Evolutionary conservation across 148 eudicot genomes (phyloP), one percentile per base, ranked within the genome.

Genomic region (Rhododendron henanense): DNA sequence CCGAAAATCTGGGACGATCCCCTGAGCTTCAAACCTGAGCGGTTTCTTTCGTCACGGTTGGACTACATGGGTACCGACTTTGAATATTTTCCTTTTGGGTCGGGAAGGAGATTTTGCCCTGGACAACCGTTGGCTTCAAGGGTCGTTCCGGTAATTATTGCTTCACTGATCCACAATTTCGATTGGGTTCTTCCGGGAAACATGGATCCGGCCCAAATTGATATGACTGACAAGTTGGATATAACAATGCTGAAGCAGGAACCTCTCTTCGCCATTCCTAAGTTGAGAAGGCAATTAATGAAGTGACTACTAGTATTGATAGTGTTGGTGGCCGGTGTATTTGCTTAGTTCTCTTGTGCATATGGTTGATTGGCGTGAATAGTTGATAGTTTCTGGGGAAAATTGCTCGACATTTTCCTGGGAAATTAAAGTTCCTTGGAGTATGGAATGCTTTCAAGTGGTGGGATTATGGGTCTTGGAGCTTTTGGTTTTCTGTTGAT

Each of bases 61-160:
- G 86, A 75, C 53, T 84, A 75, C 59, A 84, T 48, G 55, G 86
- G 86, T 9, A 33, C 57, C 7, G 81, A 84, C 77, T 84, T 75
- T 13, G 61, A 74, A 28, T 84, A 31, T 35, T 48, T 84, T 33
- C 86, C 86, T 5, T 74, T 73, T 23, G 85, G 85, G 31, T 53
- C 79, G 10, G 85, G 86, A 45, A 74, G 86, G 61, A 33, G 86
- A 61, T 50, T 71, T 31, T 84, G 85, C 35, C 79, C 85, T 39
- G 79, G 85, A n/a, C 77, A 45, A 73, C 61, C 79, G 5, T 71
- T 84, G 85, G 85, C 85, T 23, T 19, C 39, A 4, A 83, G 50
- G 59, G 78, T 69, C 16, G 78, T 74, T 74, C 39, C 21, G 8
- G 1, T 76, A 10, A 39, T 76, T 76, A 0, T 41, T 5, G 79